Base-by-base conservation (phyloP, 2,329 filamentous ascomycete genomes). In the Hawksworthiomyces lignivorus region DNA sequence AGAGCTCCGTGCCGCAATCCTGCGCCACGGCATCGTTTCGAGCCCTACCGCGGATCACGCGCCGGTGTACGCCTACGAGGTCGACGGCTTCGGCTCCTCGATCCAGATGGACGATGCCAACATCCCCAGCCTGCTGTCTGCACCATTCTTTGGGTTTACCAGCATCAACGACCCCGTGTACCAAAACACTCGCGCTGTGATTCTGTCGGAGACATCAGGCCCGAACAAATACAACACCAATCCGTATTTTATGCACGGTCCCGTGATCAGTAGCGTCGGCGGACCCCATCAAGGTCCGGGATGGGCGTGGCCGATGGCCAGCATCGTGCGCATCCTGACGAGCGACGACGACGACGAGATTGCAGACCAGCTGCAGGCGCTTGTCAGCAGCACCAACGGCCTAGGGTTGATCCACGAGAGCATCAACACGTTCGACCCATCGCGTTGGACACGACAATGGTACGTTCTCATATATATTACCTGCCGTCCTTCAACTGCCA, bases 231-330 rank as follows among this genome's bases (percentile, higher is more conserved):
- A 70, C 26, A 75, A 75, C 46, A 75, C 75, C 0, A 92, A 94
- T 53, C 85, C 86, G 40, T 73, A 89, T 24, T 94, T 68, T 45
- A 71, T 73, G 62, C 64, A 63, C 17, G 73, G 73, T 0, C 69
- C 70, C 3, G 65, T 72, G 14, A 59, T 76, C 48, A 72, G 66
- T 47, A 66, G 67, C 21, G 66, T 70, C 1, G 73, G 73, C 11
- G 71, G 72, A 0, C 72, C 72, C 19, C 72, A 76, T 50, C 59
- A 67, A 8, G 69, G 72, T 0, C 73, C 87, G 3, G 73, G 80
- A 45, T 80, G 82, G 56, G 87, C 85, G 14, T 94, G 88, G 88
- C 87, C 88, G 2, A 94, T 94, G 86, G 84, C 79, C 34, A 70
- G 86, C 50, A 78, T 94, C 36, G 78, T 89, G 44, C 80, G 85